Conservation (phyloP, 441 rosid genomes). For the Raphanus hybrid region DNA sequence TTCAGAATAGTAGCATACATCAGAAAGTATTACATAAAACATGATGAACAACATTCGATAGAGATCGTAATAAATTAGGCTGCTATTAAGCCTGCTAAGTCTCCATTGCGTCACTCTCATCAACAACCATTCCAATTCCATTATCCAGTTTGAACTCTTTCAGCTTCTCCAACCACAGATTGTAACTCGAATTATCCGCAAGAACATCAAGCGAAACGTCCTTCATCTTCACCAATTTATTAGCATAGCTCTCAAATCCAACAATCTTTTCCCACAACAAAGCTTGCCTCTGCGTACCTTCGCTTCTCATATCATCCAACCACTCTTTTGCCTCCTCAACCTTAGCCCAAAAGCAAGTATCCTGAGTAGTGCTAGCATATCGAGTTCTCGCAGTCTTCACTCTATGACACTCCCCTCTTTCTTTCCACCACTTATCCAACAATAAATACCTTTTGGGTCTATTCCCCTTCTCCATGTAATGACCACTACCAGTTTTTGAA, state of each 20-base stretch:
- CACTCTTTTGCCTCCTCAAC: slow-evolving; percentile 77
- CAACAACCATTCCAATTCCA: slow-evolving; percentile 10
- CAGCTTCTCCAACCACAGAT: slow-evolving; percentile 58
- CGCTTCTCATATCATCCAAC: slow-evolving; percentile 50
- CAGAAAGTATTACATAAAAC: slow-evolving; percentile 14
- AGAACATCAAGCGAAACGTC: slow-evolving; percentile 71
- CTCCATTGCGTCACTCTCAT: slow-evolving; percentile 33
- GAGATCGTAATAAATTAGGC: slow-evolving; percentile 16
- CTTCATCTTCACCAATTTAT: slow-evolving; percentile 48
- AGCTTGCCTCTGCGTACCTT: slow-evolving; percentile 23
- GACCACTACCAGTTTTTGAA: slow-evolving; percentile 36
- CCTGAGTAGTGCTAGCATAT: slow-evolving; percentile 72
- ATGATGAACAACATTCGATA: slow-evolving; percentile 9
- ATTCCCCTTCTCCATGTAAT: slow-evolving; percentile 57
- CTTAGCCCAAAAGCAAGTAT: slow-evolving; percentile 83
- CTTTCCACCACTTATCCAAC: slow-evolving; percentile 71
- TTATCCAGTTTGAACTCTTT: slow-evolving; percentile 39
- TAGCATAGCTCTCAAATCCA: slow-evolving; percentile 51
- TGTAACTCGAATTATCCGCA: slow-evolving; percentile 68
- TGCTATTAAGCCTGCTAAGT: slow-evolving; percentile 15
- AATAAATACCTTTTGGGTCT: slow-evolving; percentile 70
- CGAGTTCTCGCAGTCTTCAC: slow-evolving; percentile 52
- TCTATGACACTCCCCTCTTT: slow-evolving; percentile 17
- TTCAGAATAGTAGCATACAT: slow-evolving; percentile 3
- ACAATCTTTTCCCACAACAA: slow-evolving; percentile 48